A percentile compares a stretch with the other conserved stretches of the same genome.
These are phyloP conservation scores for Brassica hybrid DNA, from an alignment of 441 rosid species.

Conservation along the genomic window DNA sequence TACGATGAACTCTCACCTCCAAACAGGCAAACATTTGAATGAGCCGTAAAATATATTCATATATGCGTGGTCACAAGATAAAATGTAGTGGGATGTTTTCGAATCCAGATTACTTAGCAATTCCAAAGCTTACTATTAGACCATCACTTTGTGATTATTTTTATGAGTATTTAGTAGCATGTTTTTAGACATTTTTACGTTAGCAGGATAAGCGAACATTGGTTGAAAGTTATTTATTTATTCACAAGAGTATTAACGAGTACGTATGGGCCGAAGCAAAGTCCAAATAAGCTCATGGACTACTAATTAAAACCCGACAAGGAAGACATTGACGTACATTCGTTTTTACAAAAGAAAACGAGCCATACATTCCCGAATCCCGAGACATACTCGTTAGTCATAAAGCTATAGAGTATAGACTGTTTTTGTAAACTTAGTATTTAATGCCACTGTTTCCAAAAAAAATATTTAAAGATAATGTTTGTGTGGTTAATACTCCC, in stretches of 20 bases:
- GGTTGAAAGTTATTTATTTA: no score
- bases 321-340: conserved; percentile 18
- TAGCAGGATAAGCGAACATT: not conserved
- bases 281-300: not conserved
- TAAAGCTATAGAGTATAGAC: conserved; percentile 1
- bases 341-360: no score
- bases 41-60: no score
- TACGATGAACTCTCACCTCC: no score
- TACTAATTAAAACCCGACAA: conserved; percentile 2
- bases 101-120: no score
- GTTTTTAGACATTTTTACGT: not conserved
- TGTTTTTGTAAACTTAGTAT: conserved; percentile 2
- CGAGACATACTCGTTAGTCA: conserved; percentile 2
- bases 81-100: no score
- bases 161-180: not conserved
- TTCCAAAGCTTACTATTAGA: no score
- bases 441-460: conserved; percentile 21
- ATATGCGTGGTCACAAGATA: no score
- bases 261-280: not conserved
- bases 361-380: no score
- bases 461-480: not conserved
- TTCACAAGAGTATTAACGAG: not conserved
- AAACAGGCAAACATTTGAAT: no score
- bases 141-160: no score
- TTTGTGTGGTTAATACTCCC: conserved; percentile 11